Evolutionary conservation across 129 eudicot genomes (phyloP).

Genomic region (Pittosporum tobira): DNA sequence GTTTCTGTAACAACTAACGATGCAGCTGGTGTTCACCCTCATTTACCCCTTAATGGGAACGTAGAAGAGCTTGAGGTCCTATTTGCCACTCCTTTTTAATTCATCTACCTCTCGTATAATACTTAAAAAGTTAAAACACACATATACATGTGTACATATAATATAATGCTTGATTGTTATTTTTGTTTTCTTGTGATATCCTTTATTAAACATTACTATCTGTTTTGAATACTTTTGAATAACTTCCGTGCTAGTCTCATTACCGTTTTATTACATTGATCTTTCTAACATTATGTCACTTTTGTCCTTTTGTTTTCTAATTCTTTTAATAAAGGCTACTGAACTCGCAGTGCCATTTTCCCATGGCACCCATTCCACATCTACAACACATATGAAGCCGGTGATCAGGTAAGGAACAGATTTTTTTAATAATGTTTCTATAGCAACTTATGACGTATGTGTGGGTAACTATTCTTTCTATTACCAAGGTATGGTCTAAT

Average conservation of each 20-base stretch:
- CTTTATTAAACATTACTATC: background rate
- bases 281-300: background rate
- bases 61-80: constrained; percentile 90
- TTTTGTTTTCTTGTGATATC: background rate
- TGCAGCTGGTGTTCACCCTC: constrained; percentile 18
- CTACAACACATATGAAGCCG: constrained; percentile 42
- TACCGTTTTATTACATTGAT: constrained; percentile 7
- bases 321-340: constrained; percentile 24
- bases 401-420: constrained; percentile 37
- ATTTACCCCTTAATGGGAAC: constrained; percentile 31
- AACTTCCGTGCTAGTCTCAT: background rate
- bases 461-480: too few relatives aligned
- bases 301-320: background rate
- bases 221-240: background rate
- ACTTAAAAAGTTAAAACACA: too few relatives aligned
- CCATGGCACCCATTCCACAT: constrained; percentile 19
- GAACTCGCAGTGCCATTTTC: constrained; percentile 38
- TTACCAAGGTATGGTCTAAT: background rate
- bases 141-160: background rate
- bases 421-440: background rate
- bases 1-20: constrained; percentile 18
- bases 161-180: background rate
- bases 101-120: too few relatives aligned
- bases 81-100: constrained; percentile 14
- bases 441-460: background rate